These are phyloP conservation scores for Pseudogymnoascus sp. DNA, from an alignment of 2,329 filamentous ascomycete species.

Conservation along the genomic window DNA sequence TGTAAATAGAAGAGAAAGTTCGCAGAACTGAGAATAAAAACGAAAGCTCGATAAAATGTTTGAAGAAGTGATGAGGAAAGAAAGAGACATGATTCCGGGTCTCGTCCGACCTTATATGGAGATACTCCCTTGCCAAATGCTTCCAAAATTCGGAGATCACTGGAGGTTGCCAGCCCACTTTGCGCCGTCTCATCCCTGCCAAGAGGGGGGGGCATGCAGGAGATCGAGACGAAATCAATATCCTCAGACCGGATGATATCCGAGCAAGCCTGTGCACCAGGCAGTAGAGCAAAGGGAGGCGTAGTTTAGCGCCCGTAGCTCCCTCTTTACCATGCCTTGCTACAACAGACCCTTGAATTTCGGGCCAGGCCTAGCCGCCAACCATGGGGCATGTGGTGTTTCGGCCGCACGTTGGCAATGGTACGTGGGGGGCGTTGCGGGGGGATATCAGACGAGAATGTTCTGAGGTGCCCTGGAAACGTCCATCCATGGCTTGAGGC, in stretches of 20 bases:
- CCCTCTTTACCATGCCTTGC: neutral
- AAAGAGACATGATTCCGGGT: conserved; percentile 9
- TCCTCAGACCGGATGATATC: neutral
- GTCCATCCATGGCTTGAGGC: neutral
- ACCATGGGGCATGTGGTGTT: neutral
- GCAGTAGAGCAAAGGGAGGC: neutral
- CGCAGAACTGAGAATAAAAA: conserved; percentile 25
- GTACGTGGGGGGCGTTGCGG: neutral
- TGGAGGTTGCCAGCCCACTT: neutral
- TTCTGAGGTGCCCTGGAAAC: conserved; percentile 4
- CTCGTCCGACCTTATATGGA: conserved; percentile 5
- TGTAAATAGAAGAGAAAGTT: conserved; percentile 24
- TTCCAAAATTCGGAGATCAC: neutral
- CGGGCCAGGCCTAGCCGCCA: neutral
- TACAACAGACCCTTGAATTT: neutral
- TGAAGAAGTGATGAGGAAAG: conserved; percentile 13
- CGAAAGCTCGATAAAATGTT: conserved; percentile 15
- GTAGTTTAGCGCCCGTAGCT: conserved; percentile 1
- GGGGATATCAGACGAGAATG: neutral
- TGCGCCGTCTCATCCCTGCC: neutral
- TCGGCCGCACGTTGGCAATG: neutral
- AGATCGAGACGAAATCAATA: neutral
- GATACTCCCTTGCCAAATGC: neutral
- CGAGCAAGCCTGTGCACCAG: neutral
- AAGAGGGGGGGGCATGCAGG: neutral